Percentiles rank a stretch among this genome's conserved stretches.
Conservation (phyloP, 192 early-diverging fungal species). For the Dispira simplex region DNA sequence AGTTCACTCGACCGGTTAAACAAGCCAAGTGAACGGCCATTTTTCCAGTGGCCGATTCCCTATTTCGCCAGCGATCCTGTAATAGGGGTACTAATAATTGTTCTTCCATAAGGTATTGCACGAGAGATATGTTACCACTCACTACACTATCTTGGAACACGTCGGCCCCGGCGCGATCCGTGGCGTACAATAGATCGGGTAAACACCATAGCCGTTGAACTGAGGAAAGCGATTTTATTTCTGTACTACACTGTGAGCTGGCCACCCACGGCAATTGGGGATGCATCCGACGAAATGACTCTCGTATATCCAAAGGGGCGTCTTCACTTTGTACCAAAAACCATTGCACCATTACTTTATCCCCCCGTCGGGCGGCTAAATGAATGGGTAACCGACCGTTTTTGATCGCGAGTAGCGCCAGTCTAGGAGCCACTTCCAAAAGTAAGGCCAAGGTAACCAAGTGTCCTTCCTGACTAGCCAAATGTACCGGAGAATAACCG, state of each 20-base stretch:
- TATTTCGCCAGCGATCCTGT: neutral
- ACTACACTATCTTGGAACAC: conserved; percentile 2
- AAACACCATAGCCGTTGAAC: neutral
- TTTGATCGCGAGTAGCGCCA: neutral
- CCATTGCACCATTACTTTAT: neutral
- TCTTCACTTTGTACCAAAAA: neutral
- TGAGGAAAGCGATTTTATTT: neutral
- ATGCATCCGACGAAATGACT: too few species aligned
- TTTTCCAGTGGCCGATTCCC: neutral
- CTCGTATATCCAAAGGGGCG: too few species aligned
- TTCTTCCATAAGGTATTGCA: neutral
- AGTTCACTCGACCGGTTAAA: neutral
- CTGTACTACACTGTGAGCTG: neutral
- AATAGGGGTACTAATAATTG: neutral
- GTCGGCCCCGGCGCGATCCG: conserved; percentile 2
- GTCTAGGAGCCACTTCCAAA: neutral
- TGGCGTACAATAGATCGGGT: neutral
- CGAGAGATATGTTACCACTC: neutral
- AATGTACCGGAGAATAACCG: neutral
- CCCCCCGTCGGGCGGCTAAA: neutral
- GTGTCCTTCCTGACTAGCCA: neutral
- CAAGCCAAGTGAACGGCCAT: neutral
- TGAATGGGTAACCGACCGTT: conserved; percentile 8
- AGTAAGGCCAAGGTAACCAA: neutral
- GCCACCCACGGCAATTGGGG: neutral